Base-by-base conservation (phyloP, 1,284 basidiomycete species). In the Polyporus tsugae region DNA sequence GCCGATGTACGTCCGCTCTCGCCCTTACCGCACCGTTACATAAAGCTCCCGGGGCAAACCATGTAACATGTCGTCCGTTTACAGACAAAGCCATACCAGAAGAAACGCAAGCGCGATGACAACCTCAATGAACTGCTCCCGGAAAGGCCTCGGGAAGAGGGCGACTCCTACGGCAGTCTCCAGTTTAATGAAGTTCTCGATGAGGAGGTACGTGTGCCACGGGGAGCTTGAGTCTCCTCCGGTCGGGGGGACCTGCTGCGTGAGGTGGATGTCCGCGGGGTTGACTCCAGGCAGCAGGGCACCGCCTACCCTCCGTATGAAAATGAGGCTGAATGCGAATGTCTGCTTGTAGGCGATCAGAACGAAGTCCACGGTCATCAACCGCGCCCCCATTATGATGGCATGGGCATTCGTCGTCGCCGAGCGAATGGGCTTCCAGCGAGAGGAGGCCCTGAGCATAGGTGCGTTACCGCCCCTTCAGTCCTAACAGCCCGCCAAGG, bases 341-440 rank as follows among this genome's bases (percentile, higher is more conserved):
- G 62, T 46, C 60, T 44, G 22, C 19, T 62, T 5, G 2, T 62
- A 95, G 93, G 79, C 84, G 33, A 83, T 96, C 44, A 82, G 76
- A 71, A 82, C 77, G 53, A 93, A 90, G 74, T 87, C 80, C 11
- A 86, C 89, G 35, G 85, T 95, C 10, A 87, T 95, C 63, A 99
- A 99, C 80, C 91, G 97, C 25, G 96, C 97, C 0, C 97, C 97
- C 0, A 86, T 98, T 64, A 95, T 98, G 94, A 95, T 92, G 60
- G 95, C 93, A 1, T 99, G 97, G 97, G 89, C 95, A 0, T 93
- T 88, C 65, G 82, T 95, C 44, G 92, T 98, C 19, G 92, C 95
- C 7, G 94, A 97, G 75, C 84, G 90, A 36, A 84, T 97, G 68
- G 95, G 95, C 2, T 99, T 99, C 78, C 86, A 89, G 63, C 85